Evolutionary conservation across 1,284 basidiomycete species (phyloP).

Genomic region (Fomitopsis betulina): DNA sequence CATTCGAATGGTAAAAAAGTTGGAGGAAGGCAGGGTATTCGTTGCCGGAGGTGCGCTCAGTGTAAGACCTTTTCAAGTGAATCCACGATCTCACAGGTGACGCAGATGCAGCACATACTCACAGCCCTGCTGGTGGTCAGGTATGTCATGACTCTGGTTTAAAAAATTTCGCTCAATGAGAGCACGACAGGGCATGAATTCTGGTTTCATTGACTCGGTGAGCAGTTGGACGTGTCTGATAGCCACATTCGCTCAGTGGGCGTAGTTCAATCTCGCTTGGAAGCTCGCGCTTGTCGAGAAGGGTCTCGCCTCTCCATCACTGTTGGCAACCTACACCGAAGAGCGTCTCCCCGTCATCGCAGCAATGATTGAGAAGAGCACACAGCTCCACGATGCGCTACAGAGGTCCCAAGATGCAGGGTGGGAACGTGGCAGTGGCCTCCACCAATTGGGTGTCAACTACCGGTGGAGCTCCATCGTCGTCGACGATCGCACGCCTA

Average conservation of each 20-base stretch:
- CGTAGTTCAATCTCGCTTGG: conserved; percentile 27
- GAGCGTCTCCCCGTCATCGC: conserved; percentile 25
- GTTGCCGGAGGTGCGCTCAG: conserved; percentile 23
- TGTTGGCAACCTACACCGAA: conserved; percentile 20
- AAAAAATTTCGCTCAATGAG: not conserved
- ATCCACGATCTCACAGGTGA: not conserved
- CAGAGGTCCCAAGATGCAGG: not conserved
- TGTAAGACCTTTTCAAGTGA: not conserved
- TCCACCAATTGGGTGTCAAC: conserved; percentile 35
- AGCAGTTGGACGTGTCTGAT: not conserved
- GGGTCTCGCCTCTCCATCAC: conserved; percentile 12
- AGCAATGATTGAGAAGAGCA: conserved; percentile 19
- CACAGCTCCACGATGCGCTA: not conserved
- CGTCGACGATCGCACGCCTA: conserved; percentile 28
- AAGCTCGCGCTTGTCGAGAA: conserved; percentile 17
- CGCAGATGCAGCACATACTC: conserved; percentile 21
- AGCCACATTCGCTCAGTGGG: too few relatives aligned
- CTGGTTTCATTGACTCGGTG: conserved; percentile 4
- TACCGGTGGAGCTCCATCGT: conserved; percentile 25
- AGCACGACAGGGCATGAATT: conserved; percentile 5
- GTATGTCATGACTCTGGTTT: conserved; percentile 14
- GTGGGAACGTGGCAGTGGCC: conserved; percentile 11
- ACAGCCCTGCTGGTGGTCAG: conserved; percentile 21
- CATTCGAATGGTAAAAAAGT: conserved; percentile 33
- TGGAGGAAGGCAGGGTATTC: conserved; percentile 30